Evolutionary conservation across 371 early-diverging fungal species (phyloP).

Genomic region (Mucor indicus): DNA sequence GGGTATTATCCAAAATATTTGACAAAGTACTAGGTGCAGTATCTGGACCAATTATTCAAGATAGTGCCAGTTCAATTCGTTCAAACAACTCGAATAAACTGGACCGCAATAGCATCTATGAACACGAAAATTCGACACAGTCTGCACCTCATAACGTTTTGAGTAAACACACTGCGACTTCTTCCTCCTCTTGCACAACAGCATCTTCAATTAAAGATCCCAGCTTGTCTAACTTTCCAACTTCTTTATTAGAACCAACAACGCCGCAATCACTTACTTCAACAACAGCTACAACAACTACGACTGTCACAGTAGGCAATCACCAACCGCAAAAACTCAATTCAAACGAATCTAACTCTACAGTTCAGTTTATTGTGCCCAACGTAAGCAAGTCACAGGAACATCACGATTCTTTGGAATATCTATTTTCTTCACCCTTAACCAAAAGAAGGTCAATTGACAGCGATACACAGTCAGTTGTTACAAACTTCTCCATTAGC

Average conservation of each 20-base stretch:
- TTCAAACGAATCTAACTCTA: constrained; percentile 1
- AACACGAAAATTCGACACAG: constrained; percentile 7
- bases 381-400: constrained; percentile 9
- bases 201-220: neutral
- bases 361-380: constrained; percentile 10
- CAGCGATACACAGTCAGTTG: constrained; percentile 54
- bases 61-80: constrained; percentile 1
- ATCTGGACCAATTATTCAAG: constrained; percentile 20
- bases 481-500: constrained; percentile 52
- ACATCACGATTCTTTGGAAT: constrained; percentile 18
- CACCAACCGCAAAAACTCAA: constrained; percentile 5
- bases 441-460: constrained; percentile 42
- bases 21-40: constrained; percentile 53
- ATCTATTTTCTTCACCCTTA: constrained; percentile 26
- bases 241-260: neutral
- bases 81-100: neutral
- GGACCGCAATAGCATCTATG: neutral
- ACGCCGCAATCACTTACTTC: constrained; percentile 10
- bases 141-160: no score
- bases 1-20: constrained; percentile 56
- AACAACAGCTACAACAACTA: constrained; percentile 23
- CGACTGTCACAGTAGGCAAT: constrained; percentile 24
- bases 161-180: constrained; percentile 5
- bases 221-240: no score
- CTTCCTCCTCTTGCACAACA: constrained; percentile 4